Base-by-base conservation (phyloP, 23 red algal genomes). In the Cyanidiococcus yangmingshanensis region DNA sequence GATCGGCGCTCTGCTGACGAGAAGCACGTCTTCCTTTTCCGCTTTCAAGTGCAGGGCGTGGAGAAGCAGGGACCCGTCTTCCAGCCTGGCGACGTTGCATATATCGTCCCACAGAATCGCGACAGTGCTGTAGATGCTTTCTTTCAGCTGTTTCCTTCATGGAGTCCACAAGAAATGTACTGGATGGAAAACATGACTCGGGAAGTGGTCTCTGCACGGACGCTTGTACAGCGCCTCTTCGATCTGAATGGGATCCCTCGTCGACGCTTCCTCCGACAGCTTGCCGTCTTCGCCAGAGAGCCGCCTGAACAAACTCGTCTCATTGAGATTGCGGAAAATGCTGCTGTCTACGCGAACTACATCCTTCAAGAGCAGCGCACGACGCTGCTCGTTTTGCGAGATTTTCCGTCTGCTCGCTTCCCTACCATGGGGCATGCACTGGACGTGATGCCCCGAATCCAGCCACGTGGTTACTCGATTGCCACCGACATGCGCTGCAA, bases 401-500 rank as follows among this genome's bases (percentile, higher is more conserved):
- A 81, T 59, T 81, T 81, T 41, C 38, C 41, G 7, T 71, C 58
- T 21, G 57, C 54, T 27, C 78, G 78, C 34, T 35, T 35, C n/a
- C 78, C 78, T 18, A 59, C 15, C n/a, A 15, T 81, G 0, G 38
- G 37, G 40, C 58, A 81, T 2, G 27, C 59, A 2, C 30, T 81
- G 1, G 37, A 40, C 16, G 39, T 81, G 37, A 71, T 81, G 78
- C 78, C 78, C 37, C 39, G 58, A 27, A 59, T 81, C 2, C 59
- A 71, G 40, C 78, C 78, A 39, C 78, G 78, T 81, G 58, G 58
- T 29, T 81, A 71, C 68, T 81, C 78, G 21, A 81, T 81, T 30
- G 78, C 78, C 63, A 71, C n/a, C 63, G 63, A 71, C 63, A 71
- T 71, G 63, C 63, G 63, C n/a, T 2, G 27, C 27, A 12, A 2